phyloP scores from a whole-genome alignment of 495 filamentous ascomycete genomes.

The Penicillium antarcticum region DNA sequence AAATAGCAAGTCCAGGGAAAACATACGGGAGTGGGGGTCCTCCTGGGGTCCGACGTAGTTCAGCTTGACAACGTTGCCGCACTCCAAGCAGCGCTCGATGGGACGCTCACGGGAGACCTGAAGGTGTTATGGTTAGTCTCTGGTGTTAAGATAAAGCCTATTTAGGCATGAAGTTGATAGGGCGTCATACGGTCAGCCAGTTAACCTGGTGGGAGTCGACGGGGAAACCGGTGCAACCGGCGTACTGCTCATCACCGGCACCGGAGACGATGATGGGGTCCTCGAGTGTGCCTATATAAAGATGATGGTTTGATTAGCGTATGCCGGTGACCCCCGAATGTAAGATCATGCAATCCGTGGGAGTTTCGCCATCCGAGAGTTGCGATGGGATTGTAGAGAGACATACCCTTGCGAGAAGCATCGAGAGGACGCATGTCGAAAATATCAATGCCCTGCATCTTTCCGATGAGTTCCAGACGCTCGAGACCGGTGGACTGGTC shows the following conservation, averaged over 20 bases:
- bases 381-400: not conserved
- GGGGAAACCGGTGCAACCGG: slow-evolving; percentile 91
- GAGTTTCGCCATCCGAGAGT: not conserved
- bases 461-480: slow-evolving; percentile 96
- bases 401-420: slow-evolving; percentile 76
- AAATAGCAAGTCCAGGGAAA: not conserved
- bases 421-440: slow-evolving; percentile 98
- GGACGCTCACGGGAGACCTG: slow-evolving; percentile 88
- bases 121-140: not conserved
- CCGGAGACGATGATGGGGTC: slow-evolving; percentile 87
- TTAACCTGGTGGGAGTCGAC: slow-evolving; percentile 85
- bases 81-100: slow-evolving; percentile 90
- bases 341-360: not conserved
- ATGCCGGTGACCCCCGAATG: not conserved
- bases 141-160: not conserved
- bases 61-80: slow-evolving; percentile 93
- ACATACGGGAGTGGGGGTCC: slow-evolving; percentile 56
- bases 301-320: slow-evolving; percentile 4
- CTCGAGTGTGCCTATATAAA: slow-evolving; percentile 70
- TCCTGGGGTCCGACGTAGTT: slow-evolving; percentile 85
- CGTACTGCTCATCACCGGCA: slow-evolving; percentile 92
- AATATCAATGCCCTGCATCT: slow-evolving; percentile 97
- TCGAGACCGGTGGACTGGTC: slow-evolving; percentile 96
- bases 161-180: not conserved
- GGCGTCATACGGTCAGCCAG: slow-evolving; percentile 77